phyloP scores from a whole-genome alignment of 2,329 filamentous ascomycete genomes.

The Orbilia blumenaviensis region DNA sequence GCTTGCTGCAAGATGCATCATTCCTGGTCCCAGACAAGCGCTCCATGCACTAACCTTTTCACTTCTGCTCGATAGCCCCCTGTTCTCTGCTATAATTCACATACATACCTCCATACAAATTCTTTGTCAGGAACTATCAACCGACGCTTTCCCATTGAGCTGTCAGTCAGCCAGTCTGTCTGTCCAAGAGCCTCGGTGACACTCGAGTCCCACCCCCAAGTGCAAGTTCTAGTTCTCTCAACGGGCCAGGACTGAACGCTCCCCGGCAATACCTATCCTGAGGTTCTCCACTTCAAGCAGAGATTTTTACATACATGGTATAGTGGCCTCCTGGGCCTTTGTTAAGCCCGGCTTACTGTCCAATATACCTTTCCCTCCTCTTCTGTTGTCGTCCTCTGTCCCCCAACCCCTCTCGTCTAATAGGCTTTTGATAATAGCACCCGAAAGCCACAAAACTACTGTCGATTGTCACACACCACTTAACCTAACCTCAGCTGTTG shows the following conservation, averaged over 20 bases:
- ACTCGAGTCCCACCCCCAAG: background rate
- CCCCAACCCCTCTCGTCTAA: slow-evolving; percentile 54
- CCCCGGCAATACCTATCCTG: slow-evolving; percentile 15
- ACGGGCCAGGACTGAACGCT: background rate
- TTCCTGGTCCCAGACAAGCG: slow-evolving; percentile 44
- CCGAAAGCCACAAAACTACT: slow-evolving; percentile 46
- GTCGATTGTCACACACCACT: slow-evolving; percentile 50
- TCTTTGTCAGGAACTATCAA: slow-evolving; percentile 17
- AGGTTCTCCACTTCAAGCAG: slow-evolving; percentile 24
- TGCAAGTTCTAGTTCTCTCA: no score
- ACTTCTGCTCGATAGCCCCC: slow-evolving; percentile 26
- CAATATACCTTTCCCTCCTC: slow-evolving; percentile 38
- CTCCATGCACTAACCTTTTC: slow-evolving; percentile 38
- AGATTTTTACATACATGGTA: slow-evolving; percentile 34
- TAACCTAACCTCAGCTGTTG: slow-evolving; percentile 41
- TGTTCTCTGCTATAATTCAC: slow-evolving; percentile 20
- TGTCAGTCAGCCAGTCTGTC: no score
- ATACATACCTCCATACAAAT: background rate
- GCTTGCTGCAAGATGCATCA: slow-evolving; percentile 45
- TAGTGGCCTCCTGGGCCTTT: slow-evolving; percentile 34
- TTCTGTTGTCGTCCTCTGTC: slow-evolving; percentile 17
- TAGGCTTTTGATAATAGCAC: slow-evolving; percentile 48
- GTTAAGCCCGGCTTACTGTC: slow-evolving; percentile 37
- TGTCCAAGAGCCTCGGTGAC: slow-evolving; percentile 5
- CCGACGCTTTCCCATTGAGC: slow-evolving; percentile 15